These are phyloP conservation scores for Sclerotinia glacialis DNA, from an alignment of 2,329 filamentous ascomycete species.

Conservation along the genomic window DNA sequence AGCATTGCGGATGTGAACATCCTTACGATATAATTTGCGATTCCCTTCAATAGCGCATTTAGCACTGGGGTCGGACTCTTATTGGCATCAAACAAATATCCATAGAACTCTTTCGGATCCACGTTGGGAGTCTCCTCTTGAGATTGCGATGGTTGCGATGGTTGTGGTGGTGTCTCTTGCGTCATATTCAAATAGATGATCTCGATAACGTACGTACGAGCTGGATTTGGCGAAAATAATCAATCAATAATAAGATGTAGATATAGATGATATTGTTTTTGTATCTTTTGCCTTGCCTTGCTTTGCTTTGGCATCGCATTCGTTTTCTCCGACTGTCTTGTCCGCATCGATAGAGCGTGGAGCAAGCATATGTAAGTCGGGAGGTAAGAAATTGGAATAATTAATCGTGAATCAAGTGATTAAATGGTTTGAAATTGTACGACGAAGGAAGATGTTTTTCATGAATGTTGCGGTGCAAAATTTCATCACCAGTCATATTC, in stretches of 20 bases:
- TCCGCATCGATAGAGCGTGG: constrained; percentile 16
- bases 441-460: constrained; percentile 5
- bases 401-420: constrained; percentile 13
- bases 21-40: constrained; percentile 69
- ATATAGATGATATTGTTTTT: neutral
- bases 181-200: constrained; percentile 24
- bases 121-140: constrained; percentile 29
- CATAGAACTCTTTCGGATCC: constrained; percentile 48
- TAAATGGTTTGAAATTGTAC: constrained; percentile 1
- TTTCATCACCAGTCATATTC: constrained; percentile 21
- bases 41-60: constrained; percentile 64
- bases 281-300: neutral
- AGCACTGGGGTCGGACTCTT: constrained; percentile 67
- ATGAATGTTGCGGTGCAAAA: constrained; percentile 14
- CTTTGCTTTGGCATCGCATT: constrained; percentile 13
- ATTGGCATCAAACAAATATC: constrained; percentile 64
- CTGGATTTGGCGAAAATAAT: neutral
- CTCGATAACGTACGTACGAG: neutral
- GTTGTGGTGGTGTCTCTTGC: constrained; percentile 20
- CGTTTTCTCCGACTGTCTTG: constrained; percentile 5
- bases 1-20: neutral
- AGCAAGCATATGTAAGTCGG: neutral
- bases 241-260: constrained; percentile 2
- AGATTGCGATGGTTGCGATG: constrained; percentile 20
- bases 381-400: neutral